Evolutionary conservation across 768 basidiomycete genomes (phyloP).

Genomic region (Lepiota subincarnata): DNA sequence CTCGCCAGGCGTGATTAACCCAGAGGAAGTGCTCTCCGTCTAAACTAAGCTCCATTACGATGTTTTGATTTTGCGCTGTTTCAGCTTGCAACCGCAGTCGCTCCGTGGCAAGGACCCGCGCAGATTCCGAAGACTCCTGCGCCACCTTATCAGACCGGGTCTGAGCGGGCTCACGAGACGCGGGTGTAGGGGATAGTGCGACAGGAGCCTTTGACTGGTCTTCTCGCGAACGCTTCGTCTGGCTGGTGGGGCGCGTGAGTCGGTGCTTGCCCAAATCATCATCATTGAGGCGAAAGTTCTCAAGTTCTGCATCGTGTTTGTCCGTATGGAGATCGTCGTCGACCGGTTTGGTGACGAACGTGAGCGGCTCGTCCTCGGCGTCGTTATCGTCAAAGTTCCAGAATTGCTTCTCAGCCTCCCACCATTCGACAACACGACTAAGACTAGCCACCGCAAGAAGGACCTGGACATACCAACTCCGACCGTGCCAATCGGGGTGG

Average conservation of each 20-base stretch:
- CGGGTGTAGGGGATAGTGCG: constrained; percentile 29
- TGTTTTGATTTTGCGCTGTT: constrained; percentile 92
- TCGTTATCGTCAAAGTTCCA: constrained; percentile 98
- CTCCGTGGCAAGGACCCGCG: constrained; percentile 83
- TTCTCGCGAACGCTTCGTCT: constrained; percentile 52
- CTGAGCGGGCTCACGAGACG: constrained; percentile 31
- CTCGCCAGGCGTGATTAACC: constrained; percentile 94
- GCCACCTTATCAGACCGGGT: constrained; percentile 40
- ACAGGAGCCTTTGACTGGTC: constrained; percentile 48
- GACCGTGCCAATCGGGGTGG: constrained; percentile 95
- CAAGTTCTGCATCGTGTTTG: constrained; percentile 37
- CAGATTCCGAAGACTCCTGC: constrained; percentile 63
- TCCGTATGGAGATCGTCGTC: constrained; percentile 47
- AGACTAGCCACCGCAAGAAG: constrained; percentile 93
- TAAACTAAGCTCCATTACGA: constrained; percentile 90
- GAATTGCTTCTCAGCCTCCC: constrained; percentile 99
- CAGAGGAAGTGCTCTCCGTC: constrained; percentile 95
- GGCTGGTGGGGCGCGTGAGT: constrained; percentile 44
- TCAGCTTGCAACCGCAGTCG: constrained; percentile 88
- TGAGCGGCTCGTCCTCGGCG: constrained; percentile 86
- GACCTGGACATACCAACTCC: constrained; percentile 97
- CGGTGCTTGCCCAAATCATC: constrained; percentile 53
- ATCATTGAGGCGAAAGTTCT: constrained; percentile 44
- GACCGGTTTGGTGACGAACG: constrained; percentile 89
- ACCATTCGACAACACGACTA: constrained; percentile 97